A percentile compares a stretch with the other conserved stretches of the same genome.
Conservation (phyloP, 441 rosid species). For the Kokia cookei region DNA sequence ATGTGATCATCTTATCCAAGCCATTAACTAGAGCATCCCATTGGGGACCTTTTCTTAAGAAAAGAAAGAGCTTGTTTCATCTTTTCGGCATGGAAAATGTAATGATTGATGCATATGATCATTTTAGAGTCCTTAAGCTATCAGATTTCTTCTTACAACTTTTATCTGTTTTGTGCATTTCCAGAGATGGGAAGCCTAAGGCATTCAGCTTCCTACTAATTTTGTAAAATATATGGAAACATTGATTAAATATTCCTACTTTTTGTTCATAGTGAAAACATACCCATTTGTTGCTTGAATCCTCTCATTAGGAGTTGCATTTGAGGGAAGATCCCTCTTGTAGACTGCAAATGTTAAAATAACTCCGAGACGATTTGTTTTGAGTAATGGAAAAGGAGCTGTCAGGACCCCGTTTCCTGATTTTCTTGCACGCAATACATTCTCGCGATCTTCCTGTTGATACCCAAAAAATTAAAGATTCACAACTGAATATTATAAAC, state of each 20-base stretch:
- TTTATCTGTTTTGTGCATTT: background rate
- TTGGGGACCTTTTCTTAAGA: background rate
- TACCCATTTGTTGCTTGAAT: constrained; percentile 83
- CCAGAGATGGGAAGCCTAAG: background rate
- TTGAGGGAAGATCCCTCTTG: constrained; percentile 70
- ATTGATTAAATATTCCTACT: background rate
- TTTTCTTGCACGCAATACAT: constrained; percentile 78
- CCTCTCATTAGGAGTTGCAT: constrained; percentile 82
- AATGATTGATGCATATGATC: background rate
- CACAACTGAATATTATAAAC: background rate
- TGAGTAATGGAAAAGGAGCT: constrained; percentile 81
- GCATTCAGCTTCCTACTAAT: background rate
- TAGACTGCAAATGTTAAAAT: constrained; percentile 91
- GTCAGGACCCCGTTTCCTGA: constrained; percentile 88
- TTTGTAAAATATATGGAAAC: background rate
- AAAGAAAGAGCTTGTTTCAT: background rate
- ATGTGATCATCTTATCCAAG: background rate
- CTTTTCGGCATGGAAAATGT: background rate
- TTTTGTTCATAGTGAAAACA: constrained; percentile 10
- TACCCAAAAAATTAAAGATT: constrained; percentile 8
- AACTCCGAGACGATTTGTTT: constrained; percentile 89
- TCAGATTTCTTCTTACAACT: background rate
- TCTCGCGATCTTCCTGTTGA: constrained; percentile 84
- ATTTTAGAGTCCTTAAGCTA: background rate
- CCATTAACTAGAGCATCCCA: background rate